phyloP scores from a whole-genome alignment of 2,329 filamentous ascomycete genomes.

The Onygenales sp. region DNA sequence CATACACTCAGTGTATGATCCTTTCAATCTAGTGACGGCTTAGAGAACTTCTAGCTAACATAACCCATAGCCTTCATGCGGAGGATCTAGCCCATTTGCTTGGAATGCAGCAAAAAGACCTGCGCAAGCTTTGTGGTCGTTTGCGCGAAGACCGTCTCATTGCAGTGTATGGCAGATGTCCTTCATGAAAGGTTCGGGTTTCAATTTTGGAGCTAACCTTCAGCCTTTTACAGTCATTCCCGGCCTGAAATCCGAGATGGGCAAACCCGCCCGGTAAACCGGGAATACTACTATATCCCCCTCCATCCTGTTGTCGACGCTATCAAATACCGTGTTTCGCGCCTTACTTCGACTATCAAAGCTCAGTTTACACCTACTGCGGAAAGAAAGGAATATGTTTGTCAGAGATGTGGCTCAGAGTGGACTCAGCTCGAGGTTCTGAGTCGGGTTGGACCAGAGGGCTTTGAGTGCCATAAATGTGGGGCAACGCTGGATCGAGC shows the following conservation, averaged over 20 bases:
- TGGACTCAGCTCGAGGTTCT: constrained; percentile 88
- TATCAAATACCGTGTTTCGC: constrained; percentile 89
- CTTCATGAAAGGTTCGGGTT: constrained; percentile 4
- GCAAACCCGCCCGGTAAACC: constrained; percentile 68
- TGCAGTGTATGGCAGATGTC: constrained; percentile 52
- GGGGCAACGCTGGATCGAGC: constrained; percentile 37
- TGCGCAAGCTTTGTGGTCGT: constrained; percentile 79
- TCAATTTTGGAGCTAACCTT: constrained; percentile 10
- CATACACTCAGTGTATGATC: constrained; percentile 57
- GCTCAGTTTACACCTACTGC: constrained; percentile 67
- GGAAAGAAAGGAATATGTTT: constrained; percentile 89
- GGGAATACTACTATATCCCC: constrained; percentile 96
- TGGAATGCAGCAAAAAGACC: constrained; percentile 80
- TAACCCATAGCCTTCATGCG: constrained; percentile 55
- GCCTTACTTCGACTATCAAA: constrained; percentile 81
- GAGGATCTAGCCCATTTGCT: constrained; percentile 81
- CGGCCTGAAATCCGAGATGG: constrained; percentile 71
- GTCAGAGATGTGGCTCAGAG: constrained; percentile 68
- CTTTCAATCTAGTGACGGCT: constrained; percentile 8
- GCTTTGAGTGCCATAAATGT: constrained; percentile 81
- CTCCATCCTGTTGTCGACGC: constrained; percentile 90
- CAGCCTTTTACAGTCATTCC: constrained; percentile 45
- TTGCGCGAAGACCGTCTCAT: constrained; percentile 81
- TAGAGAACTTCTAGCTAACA: constrained; percentile 7
- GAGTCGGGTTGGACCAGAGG: constrained; percentile 56